Evolutionary conservation across 2,329 filamentous ascomycete species (phyloP), one percentile per base, ranked within the genome.

Genomic region (Magnaporthiopsis incrustans): DNA sequence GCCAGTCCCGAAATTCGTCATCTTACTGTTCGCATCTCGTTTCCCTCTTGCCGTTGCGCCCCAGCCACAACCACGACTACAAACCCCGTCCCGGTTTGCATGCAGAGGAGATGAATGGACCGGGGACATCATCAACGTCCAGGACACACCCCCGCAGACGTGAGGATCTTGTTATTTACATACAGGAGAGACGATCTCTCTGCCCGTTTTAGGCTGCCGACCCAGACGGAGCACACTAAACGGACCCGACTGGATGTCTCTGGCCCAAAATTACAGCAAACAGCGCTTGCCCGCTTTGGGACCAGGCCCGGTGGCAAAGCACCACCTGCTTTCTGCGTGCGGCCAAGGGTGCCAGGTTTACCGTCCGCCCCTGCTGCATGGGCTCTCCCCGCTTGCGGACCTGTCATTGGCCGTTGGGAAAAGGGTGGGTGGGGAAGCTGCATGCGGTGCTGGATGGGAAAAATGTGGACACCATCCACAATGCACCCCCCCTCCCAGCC

Each of bases 211-310:
- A 53, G 44, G 44, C 18, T 53, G 44, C 44, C n/a, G n/a, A n/a
- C n/a, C n/a, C n/a, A n/a, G n/a, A n/a, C n/a, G n/a, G n/a, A n/a
- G 10, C 15, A 22, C 44, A 53, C 44, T 44, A 44, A 44, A 44
- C 38, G 15, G 38, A 44, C 38, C 6, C 30, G 30, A 30, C 30
- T 30, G 30, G 38, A 15, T 18, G 15, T 44, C 15, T 44, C 11
- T 18, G 3, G 38, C 38, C 11, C 65, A 64, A 66, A 64, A 60
- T 66, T 64, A 64, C 63, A 38, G n/a, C 57, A 63, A 62, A 62
- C 32, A 35, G 57, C 63, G 64, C 65, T 62, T 65, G 59, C 30
- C 62, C 62, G 8, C 30, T 27, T 58, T n/a, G 6, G 57, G 62
- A 26, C 27, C 30, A 64, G 60, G 63, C 53, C 14, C n/a, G 26